Percentiles rank a stretch among this genome's conserved stretches.
Conservation (phyloP, 2,329 filamentous ascomycete species). For the Stagonosporopsis tanaceti region DNA sequence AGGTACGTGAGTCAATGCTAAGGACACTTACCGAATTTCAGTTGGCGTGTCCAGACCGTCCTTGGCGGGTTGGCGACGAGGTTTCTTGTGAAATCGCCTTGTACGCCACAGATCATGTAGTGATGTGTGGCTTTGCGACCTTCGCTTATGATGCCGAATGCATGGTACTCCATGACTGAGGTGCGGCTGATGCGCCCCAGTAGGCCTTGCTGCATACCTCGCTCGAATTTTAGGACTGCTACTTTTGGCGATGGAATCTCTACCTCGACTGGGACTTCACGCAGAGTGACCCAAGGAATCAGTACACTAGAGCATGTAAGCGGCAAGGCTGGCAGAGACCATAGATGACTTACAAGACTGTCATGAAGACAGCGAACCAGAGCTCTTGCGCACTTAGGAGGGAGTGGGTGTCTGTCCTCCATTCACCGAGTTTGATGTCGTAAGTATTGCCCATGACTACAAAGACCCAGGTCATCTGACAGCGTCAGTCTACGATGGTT, state of each 20-base stretch:
- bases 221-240: constrained; percentile 43
- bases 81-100: constrained; percentile 47
- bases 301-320: constrained; percentile 36
- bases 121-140: constrained; percentile 39
- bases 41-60: constrained; percentile 45
- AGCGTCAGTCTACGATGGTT: constrained; percentile 8
- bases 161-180: constrained; percentile 50
- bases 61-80: constrained; percentile 45
- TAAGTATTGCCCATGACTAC: constrained; percentile 45
- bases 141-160: constrained; percentile 49
- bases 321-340: background rate
- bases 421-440: constrained; percentile 45
- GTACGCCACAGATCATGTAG: constrained; percentile 50
- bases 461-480: constrained; percentile 47
- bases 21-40: constrained; percentile 44
- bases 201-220: constrained; percentile 49
- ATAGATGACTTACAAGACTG: constrained; percentile 39
- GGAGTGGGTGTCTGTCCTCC: constrained; percentile 36
- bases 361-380: constrained; percentile 50
- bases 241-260: constrained; percentile 49
- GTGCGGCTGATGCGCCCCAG: constrained; percentile 47
- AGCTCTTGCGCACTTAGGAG: constrained; percentile 46
- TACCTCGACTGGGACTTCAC: constrained; percentile 45
- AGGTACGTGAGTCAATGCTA: background rate
- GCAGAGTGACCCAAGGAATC: constrained; percentile 47